A percentile compares a stretch with the other conserved stretches of the same genome.
phyloP scores from a whole-genome alignment of 129 eudicot genomes.

The sunflower (Helianthus annuus) region HanXRQr2.0-SUNRISE NC_035435.2:152081304-152081803 shows the following conservation, averaged over 20 bases:
- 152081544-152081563: not conserved
- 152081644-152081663: conserved; percentile 1
- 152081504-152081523: not conserved
- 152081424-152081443: not conserved
- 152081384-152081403: not conserved
- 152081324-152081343: not conserved
- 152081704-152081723: not conserved
- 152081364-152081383: not conserved
- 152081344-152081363: not conserved
- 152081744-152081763: not conserved
- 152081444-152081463: not conserved
- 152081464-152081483: not conserved
- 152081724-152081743: no score
- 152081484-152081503: not conserved
- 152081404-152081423: not conserved
- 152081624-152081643: not conserved
- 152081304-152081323: conserved; percentile 4
- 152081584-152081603: no score
- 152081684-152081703: not conserved
- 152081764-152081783: not conserved
- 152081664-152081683: not conserved
- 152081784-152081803: no score
- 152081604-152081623: not conserved
- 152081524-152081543: not conserved
- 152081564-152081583: not conserved